Evolutionary conservation across 805 yeast genomes (phyloP), one percentile per base, ranked within the genome.

Genomic region (Suhomyces prunicola): DNA sequence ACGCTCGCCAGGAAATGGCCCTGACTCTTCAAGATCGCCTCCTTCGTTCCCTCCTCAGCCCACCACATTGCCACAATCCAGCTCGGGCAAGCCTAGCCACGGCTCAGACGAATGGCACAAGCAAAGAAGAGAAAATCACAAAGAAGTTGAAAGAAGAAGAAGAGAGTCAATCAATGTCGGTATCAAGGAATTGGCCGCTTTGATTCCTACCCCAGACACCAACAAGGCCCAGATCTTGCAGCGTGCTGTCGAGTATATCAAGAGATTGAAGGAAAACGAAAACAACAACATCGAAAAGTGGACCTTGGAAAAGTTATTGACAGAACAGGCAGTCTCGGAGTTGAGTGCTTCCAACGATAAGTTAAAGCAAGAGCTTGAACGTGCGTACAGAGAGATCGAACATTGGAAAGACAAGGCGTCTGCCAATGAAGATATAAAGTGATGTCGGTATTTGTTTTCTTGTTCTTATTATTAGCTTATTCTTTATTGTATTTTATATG

Each of bases 131-230:
- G 89, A 89, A 62, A 92, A 90, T 70, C 99, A 94, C 75, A 92
- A 91, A 71, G 97, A 92, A 71, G 97, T 92, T 22, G 97, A 92
- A 73, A 81, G 96, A 66, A 84, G 97, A 61, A 83, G 97, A 70
- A 83, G 97, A 65, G 96, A 91, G 67, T 82, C 85, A 46, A 92
- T 92, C 66, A 92, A 90, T 71, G 74, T 79, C 42, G 97, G 97
- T n/a, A 90, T 92, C 64, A 84, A 83, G 62, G 89, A 85, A 60
- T 77, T 92, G 60, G 87, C 92, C 31, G 82, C 82, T 23, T 69
- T 92, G 54, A 82, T 92, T 51, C 97, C 97, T 15, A 84, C 89
- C 12, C 82, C 85, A 48, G 97, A 90, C 65, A 83, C 89, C 52
- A 93, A 93, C 71, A 94, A 94, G 77, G 88, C 97, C 15, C 93